Evolutionary conservation across 108 stramenopile species (phyloP), one percentile per base, ranked within the genome.

Genomic region (Skeletonema tropicum): DNA sequence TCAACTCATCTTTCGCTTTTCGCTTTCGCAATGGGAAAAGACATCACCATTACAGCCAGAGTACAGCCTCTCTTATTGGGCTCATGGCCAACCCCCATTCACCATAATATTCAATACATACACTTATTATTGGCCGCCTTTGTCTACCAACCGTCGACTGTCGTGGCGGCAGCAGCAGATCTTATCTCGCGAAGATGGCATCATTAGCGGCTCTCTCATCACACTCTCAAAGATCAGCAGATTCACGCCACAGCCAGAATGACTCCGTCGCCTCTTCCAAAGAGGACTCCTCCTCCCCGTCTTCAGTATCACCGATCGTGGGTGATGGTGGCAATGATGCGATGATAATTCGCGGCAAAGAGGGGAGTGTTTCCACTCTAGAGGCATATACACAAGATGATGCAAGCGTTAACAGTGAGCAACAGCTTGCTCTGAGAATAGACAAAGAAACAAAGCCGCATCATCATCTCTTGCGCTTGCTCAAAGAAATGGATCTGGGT

Each of bases 381-480:
- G 52, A 55, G 52, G n/a, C 23, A 8, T 55, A 55, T n/a, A 55
- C 9, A 3, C 23, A 55, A 25, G 23, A 55, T 55, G 23, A n/a
- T 21, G 23, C 19, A 17, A 55, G 52, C 39, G 65, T 42, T 14
- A 31, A 58, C 57, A 58, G 57, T 29, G 55, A 35, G 41, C 36
- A 70, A 23, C 57, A 70, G 39, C 31, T 72, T 13, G 60, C 60
- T 36, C 6, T 72, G 19, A 38, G 33, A 64, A 72, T 72, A 46
- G 60, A 59, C 62, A 62, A 72, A 52, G 71, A 72, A 45, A 72
- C 71, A 0, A 61, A 72, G 30, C 71, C 71, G 21, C 60, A 60
- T 59, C 60, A 60, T 21, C 71, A 72, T 52, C 71, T 72, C 3
- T 49, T 72, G 14, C 71, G 71, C 33, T 39, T 72, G 31, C 35